A percentile compares a stretch with the other conserved stretches of the same genome.
Conservation (phyloP, 2,329 filamentous ascomycete species). For the Aspergillus hortae region DNA sequence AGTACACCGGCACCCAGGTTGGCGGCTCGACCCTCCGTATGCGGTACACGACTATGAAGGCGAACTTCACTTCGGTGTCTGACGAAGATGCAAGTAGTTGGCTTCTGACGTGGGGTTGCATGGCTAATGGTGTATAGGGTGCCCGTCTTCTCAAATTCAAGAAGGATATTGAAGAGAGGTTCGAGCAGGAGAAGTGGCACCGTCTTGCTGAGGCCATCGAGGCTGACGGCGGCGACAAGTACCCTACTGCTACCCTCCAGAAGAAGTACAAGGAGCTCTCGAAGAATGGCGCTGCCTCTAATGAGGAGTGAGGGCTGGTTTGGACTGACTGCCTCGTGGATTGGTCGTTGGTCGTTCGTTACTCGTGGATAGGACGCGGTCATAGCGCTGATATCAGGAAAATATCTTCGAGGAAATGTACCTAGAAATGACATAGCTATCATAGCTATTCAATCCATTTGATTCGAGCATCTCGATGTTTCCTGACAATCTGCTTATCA, state of each 20-base stretch:
- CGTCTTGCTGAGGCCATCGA: slow-evolving; percentile 32
- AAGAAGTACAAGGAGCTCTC: slow-evolving; percentile 41
- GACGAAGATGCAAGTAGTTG: slow-evolving; percentile 31
- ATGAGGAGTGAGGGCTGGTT: neutral
- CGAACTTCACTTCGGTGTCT: slow-evolving; percentile 35
- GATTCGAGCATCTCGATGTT: too few species aligned
- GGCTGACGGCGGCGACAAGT: slow-evolving; percentile 28
- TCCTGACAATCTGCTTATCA: too few species aligned
- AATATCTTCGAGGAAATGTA: too few species aligned
- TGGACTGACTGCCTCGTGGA: neutral
- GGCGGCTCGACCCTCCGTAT: slow-evolving; percentile 35
- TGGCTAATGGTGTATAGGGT: slow-evolving; percentile 16
- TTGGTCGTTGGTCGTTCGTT: too few species aligned
- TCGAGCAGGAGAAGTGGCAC: slow-evolving; percentile 39
- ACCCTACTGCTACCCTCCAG: slow-evolving; percentile 31
- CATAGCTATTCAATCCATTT: too few species aligned
- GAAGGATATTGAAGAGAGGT: slow-evolving; percentile 37
- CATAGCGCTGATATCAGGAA: too few species aligned
- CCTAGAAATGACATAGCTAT: too few species aligned
- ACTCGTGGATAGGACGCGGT: too few species aligned
- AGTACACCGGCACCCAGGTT: slow-evolving; percentile 28
- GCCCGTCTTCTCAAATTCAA: slow-evolving; percentile 32
- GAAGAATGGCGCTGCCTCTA: slow-evolving; percentile 14
- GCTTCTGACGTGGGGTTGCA: too few species aligned
- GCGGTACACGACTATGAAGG: slow-evolving; percentile 37